Percentiles rank a stretch among this genome's conserved stretches.
Conservation (phyloP, 371 early-diverging fungal species). For the Mortierella sp. region DNA sequence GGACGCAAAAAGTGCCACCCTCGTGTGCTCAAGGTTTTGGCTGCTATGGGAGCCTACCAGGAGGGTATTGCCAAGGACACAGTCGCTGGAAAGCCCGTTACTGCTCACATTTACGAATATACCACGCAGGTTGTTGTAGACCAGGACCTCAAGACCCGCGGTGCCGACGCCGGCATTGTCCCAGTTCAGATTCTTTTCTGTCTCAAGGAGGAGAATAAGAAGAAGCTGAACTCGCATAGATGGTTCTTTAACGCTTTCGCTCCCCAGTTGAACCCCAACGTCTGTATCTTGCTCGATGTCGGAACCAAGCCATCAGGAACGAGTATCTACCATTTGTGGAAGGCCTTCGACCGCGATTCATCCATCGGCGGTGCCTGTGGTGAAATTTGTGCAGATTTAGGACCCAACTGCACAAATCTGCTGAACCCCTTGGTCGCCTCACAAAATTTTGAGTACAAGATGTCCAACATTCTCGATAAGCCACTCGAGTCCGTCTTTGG, state of each 20-base stretch:
- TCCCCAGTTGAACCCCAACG: slow-evolving; percentile 72
- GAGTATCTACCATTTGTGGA: slow-evolving; percentile 79
- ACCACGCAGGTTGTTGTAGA: slow-evolving; percentile 78
- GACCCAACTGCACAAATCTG: slow-evolving; percentile 62
- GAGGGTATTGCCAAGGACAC: slow-evolving; percentile 76
- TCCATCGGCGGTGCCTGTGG: slow-evolving; percentile 87
- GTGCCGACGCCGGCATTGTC: slow-evolving; percentile 61
- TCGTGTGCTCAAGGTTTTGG: slow-evolving; percentile 65
- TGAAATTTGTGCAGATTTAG: slow-evolving; percentile 72
- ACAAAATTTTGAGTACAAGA: slow-evolving; percentile 90
- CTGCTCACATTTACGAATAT: slow-evolving; percentile 88
- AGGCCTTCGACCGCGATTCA: slow-evolving; percentile 71
- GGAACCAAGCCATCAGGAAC: slow-evolving; percentile 73
- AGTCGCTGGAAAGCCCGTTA: slow-evolving; percentile 68
- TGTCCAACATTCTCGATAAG: slow-evolving; percentile 86
- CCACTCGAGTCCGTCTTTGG: slow-evolving; percentile 87
- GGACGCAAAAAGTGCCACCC: slow-evolving; percentile 78
- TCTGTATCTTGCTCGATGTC: slow-evolving; percentile 84
- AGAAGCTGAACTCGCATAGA: slow-evolving; percentile 90
- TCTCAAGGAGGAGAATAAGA: slow-evolving; percentile 88
- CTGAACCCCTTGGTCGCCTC: slow-evolving; percentile 82
- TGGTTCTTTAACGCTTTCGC: slow-evolving; percentile 91
- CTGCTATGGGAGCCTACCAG: slow-evolving; percentile 77
- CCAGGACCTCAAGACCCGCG: slow-evolving; percentile 59
- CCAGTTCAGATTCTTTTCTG: slow-evolving; percentile 89